A percentile compares a stretch with the other conserved stretches of the same genome.
phyloP scores from a whole-genome alignment of 345 rosid genomes.

The Iberis pinnata region DNA sequence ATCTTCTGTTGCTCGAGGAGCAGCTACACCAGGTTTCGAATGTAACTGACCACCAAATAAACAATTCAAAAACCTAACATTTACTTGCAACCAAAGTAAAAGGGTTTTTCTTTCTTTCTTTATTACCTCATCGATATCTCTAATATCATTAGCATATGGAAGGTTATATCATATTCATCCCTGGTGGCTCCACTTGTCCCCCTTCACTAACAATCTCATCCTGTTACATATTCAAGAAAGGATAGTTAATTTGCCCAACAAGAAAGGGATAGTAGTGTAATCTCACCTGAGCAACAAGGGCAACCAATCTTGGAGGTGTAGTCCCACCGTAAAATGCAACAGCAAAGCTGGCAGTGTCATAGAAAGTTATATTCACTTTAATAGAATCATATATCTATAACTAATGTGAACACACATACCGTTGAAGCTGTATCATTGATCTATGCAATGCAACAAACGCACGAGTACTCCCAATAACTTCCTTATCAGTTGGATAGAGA shows the following conservation, averaged over 20 bases:
- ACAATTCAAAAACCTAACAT: too few species aligned
- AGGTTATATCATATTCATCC: conserved; percentile 95
- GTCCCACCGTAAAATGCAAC: conserved; percentile 70
- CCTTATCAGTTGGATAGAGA: conserved; percentile 88
- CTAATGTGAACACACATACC: conserved; percentile 74
- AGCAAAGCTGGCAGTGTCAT: conserved; percentile 53
- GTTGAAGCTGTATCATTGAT: conserved; percentile 71
- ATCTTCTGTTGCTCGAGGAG: conserved; percentile 64
- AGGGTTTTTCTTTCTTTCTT: conserved; percentile 22
- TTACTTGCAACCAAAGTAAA: conserved; percentile 12
- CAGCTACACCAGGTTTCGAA: conserved; percentile 34
- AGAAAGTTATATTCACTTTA: conserved; percentile 13
- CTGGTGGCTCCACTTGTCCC: conserved; percentile 90
- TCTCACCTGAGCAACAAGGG: conserved; percentile 90
- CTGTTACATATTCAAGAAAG: conserved; percentile 40
- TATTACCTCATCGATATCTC: conserved; percentile 79
- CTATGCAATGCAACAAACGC: conserved; percentile 72
- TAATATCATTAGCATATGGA: conserved; percentile 82
- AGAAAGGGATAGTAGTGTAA: too few species aligned
- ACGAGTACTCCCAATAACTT: conserved; percentile 80
- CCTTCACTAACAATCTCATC: conserved; percentile 63
- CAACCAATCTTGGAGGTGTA: conserved; percentile 69
- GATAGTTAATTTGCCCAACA: conserved; percentile 6
- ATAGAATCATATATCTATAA: conserved; percentile 9
- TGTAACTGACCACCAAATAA: conserved; percentile 62